Conservation (phyloP, 805 yeast genomes). For the Lipomyces japonicus region DNA sequence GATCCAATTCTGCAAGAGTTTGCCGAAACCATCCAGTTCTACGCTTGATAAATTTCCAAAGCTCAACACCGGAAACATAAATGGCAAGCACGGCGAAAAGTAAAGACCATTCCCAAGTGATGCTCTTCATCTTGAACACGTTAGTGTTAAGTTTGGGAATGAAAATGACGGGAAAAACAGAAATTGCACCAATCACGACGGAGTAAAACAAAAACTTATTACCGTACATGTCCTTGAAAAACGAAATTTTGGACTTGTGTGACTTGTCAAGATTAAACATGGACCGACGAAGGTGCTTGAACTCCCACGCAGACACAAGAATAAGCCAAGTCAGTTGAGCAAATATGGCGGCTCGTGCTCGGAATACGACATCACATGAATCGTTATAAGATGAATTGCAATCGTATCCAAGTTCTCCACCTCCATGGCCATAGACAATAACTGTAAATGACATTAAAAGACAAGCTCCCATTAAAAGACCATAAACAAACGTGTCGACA, state of each 20-base stretch:
- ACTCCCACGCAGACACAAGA: constrained; percentile 78
- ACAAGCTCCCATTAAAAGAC: constrained; percentile 65
- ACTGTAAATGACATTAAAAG: constrained; percentile 65
- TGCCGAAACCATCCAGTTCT: constrained; percentile 10
- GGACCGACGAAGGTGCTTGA: constrained; percentile 66
- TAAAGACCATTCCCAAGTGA: constrained; percentile 78
- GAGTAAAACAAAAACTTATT: constrained; percentile 83
- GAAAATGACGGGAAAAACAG: constrained; percentile 77
- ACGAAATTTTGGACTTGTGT: constrained; percentile 54
- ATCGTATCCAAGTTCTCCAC: constrained; percentile 58
- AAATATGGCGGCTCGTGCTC: constrained; percentile 73
- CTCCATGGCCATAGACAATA: constrained; percentile 62
- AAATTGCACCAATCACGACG: constrained; percentile 59
- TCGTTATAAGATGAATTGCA: constrained; percentile 55
- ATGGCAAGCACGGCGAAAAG: constrained; percentile 54
- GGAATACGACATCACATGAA: constrained; percentile 60
- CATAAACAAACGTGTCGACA: constrained; percentile 66
- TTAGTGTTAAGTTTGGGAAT: constrained; percentile 80
- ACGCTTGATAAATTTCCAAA: constrained; percentile 66
- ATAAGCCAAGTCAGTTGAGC: constrained; percentile 86
- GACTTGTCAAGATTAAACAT: constrained; percentile 55
- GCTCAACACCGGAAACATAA: constrained; percentile 60
- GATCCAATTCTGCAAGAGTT: not conserved
- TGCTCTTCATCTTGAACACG: constrained; percentile 69
- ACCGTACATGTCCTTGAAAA: constrained; percentile 61